Evolutionary conservation across 441 rosid species (phyloP).

Genomic region (Erodium texanum): DNA sequence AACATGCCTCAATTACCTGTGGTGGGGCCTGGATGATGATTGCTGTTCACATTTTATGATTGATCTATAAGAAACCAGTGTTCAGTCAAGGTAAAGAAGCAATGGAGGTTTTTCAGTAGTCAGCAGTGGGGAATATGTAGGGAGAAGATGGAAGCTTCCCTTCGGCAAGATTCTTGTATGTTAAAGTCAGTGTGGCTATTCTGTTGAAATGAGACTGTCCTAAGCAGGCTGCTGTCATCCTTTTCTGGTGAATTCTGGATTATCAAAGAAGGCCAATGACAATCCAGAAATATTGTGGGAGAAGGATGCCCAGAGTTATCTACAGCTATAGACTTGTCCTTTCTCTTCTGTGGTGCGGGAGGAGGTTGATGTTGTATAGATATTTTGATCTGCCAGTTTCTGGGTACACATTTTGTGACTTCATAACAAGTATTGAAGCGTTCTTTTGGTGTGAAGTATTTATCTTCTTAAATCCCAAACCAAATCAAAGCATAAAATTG

Average conservation of each 20-base stretch:
- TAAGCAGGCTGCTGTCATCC: conserved; percentile 1
- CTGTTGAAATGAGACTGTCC: conserved; percentile 5
- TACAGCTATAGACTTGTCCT: conserved; percentile 40
- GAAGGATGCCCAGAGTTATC: conserved; percentile 36
- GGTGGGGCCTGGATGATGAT: no score
- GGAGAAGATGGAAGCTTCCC: conserved; percentile 47
- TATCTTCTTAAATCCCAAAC: not conserved
- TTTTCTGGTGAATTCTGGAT: conserved; percentile 45
- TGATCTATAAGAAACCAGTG: conserved; percentile 53
- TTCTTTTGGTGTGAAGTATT: not conserved
- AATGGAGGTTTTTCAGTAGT: conserved; percentile 23
- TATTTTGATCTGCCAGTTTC: no score
- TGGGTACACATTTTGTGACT: not conserved
- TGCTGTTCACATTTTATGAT: conserved; percentile 63
- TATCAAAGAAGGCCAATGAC: conserved; percentile 46
- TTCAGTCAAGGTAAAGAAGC: conserved; percentile 46
- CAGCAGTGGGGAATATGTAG: conserved; percentile 33
- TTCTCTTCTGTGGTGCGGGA: conserved; percentile 45
- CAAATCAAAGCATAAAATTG: not conserved
- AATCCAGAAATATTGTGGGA: conserved; percentile 36
- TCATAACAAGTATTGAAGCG: not conserved
- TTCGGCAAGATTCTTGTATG: conserved; percentile 44
- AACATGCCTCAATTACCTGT: conserved; percentile 31
- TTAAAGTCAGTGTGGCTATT: conserved; percentile 48
- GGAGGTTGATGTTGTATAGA: conserved; percentile 18